Base-by-base conservation (phyloP, 441 rosid genomes). In the Erodium texanum region DNA sequence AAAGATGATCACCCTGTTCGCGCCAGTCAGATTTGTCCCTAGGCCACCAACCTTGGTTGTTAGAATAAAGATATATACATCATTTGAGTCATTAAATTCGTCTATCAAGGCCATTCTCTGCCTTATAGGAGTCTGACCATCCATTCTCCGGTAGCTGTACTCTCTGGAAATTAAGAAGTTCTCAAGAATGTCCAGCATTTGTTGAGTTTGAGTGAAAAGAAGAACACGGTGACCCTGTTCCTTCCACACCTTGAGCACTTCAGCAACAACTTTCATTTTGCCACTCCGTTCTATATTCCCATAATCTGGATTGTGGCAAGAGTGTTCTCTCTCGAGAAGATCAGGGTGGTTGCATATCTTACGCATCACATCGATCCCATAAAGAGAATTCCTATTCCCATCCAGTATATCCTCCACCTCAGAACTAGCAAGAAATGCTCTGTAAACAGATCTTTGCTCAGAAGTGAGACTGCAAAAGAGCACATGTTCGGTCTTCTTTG, bases 281-380 rank as follows among this genome's bases (percentile, higher is more conserved):
- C 93, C 99, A 71, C 99, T 93, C 34, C 97, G 92, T 68, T 82
- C 87, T 54, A 88, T 92, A 73, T 93, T 93, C 54, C 99, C 99
- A 61, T 93, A 93, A 75, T 93, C 99, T 58, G 93, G 89, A 70
- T 85, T 80, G 71, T 80, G 77, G 71, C 69, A 77, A 65, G 95
- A 79, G 74, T 91, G 96, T 43, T 93, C 96, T 80, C 97, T 87
- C 82, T 91, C 99, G 24, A 93, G 96, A 66, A 93, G 87, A 81
- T 93, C 99, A 61, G 96, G 96, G 78, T 93, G 99, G 81, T 93
- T 93, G 80, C 99, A 93, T 74, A 93, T 91, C 83, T 93, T 93
- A 58, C 99, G 93, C 98, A 93, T 90, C 72, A 93, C 96, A 87
- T 93, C 98, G 41, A 93, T 90, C 72, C 98, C 98, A 78, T 82